phyloP scores from a whole-genome alignment of 2,329 filamentous ascomycete species.

The Fusarium tjaetaba region DNA sequence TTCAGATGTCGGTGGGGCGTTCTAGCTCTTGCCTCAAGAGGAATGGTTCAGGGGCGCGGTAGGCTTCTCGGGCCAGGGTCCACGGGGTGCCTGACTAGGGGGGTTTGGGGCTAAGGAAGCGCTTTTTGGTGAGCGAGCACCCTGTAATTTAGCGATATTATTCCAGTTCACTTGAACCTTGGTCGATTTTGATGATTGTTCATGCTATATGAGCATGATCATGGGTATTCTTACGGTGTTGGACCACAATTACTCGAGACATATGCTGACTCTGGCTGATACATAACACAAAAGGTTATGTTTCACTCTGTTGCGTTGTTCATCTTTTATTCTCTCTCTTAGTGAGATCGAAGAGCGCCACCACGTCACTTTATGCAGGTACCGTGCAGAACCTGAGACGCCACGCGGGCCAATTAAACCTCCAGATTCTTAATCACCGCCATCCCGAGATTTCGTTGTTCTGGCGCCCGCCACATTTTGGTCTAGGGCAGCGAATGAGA shows the following conservation, averaged over 20 bases:
- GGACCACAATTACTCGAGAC: background rate
- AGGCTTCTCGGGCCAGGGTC: constrained; percentile 3
- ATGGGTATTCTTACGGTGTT: constrained; percentile 4
- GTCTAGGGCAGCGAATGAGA: constrained; percentile 13
- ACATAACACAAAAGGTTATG: constrained; percentile 7
- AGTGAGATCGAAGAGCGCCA: constrained; percentile 15
- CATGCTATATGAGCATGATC: constrained; percentile 5
- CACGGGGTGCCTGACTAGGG: constrained; percentile 10
- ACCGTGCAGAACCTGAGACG: constrained; percentile 48
- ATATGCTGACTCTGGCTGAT: background rate
- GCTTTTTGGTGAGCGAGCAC: constrained; percentile 14
- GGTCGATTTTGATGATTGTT: constrained; percentile 13
- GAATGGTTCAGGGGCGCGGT: constrained; percentile 37
- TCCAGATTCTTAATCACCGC: constrained; percentile 3
- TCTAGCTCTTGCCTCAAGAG: constrained; percentile 19
- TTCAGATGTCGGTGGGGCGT: constrained; percentile 33
- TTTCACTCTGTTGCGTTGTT: background rate
- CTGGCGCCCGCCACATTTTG: constrained; percentile 33
- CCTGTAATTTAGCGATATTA: constrained; percentile 32
- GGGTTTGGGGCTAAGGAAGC: constrained; percentile 19
- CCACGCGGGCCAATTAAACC: constrained; percentile 46
- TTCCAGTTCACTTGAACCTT: background rate
- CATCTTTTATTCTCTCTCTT: background rate
- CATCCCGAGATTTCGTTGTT: constrained; percentile 27
- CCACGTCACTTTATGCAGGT: constrained; percentile 43